Conservation (phyloP, 192 early-diverging fungal species). For the Kickxella alabastrina region DNA sequence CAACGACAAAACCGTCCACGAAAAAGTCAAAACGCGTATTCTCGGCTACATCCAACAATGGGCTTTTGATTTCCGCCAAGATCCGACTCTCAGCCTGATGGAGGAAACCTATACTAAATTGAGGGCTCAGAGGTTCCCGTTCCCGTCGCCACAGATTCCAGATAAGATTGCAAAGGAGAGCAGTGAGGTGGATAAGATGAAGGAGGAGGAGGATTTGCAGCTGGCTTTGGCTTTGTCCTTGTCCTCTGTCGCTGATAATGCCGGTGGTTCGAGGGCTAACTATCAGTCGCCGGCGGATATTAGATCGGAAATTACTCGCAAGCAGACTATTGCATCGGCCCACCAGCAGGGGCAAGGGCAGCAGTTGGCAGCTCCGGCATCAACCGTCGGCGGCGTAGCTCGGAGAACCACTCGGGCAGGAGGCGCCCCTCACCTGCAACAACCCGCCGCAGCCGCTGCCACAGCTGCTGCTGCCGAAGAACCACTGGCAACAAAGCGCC, state of each 20-base stretch:
- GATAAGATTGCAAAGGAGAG: slow-evolving; percentile 66
- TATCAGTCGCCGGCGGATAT: slow-evolving; percentile 41
- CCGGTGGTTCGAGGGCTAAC: slow-evolving; percentile 8
- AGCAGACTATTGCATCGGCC: slow-evolving; percentile 28
- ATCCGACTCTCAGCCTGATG: slow-evolving; percentile 77
- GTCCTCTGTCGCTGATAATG: slow-evolving; percentile 49
- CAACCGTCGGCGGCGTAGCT: slow-evolving; percentile 7
- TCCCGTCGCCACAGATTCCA: slow-evolving; percentile 75
- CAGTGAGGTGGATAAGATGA: slow-evolving; percentile 71
- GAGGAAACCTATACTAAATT: slow-evolving; percentile 64
- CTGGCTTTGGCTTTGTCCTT: slow-evolving; percentile 87
- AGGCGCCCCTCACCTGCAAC: background rate
- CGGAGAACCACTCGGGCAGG: slow-evolving; percentile 20
- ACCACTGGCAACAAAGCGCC: too few species aligned
- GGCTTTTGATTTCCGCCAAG: slow-evolving; percentile 77
- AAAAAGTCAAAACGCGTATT: slow-evolving; percentile 73
- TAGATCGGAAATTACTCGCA: slow-evolving; percentile 45
- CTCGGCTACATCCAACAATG: slow-evolving; percentile 90
- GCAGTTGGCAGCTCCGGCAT: background rate
- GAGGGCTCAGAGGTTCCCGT: slow-evolving; percentile 51
- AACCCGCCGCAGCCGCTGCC: slow-evolving; percentile 12
- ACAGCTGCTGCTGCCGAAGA: slow-evolving; percentile 27
- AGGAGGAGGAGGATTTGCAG: slow-evolving; percentile 94
- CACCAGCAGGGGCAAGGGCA: background rate
- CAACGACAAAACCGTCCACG: slow-evolving; percentile 71